Base-by-base conservation (phyloP, 2,329 filamentous ascomycete genomes). In the Exophiala phaeomuriformis region DNA sequence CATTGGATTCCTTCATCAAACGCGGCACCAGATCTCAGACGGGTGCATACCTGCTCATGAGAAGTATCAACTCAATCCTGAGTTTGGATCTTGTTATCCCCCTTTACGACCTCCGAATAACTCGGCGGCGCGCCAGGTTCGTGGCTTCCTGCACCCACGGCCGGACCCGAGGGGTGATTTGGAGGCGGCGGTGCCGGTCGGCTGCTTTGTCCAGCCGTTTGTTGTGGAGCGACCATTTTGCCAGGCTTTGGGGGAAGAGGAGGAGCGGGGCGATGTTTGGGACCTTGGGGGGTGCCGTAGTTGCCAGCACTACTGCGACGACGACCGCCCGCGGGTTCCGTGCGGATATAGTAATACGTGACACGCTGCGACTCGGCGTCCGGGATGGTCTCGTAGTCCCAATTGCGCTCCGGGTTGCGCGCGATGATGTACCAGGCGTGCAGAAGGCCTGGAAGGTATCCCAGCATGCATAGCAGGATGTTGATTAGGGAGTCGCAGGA, bases 361-460 rank as follows among this genome's bases (percentile, higher is more conserved):
- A 91, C 82, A 56, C 77, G 78, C 67, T 70, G 57, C 9, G 71
- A 71, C 49, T 83, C 80, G 36, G 79, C 72, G 39, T 86, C 69
- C 47, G 76, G 72, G 62, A 88, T 81, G 71, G 93, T 90, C 52
- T 76, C 70, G 50, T 74, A 68, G 59, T 85, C 81, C 69, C 79
- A 80, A 54, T 84, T 77, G 63, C 74, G 71, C 57, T 96, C 91
- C 54, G 93, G 93, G 69, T 85, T 88, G 67, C 88, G 86, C 65
- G 88, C 81, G 72, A 98, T 96, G 71, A 97, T 95, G 78, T 97
- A 98, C 91, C 93, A 97, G 59, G 90, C 82, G 75, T 98, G 93
- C 2, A 98, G 75, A 47, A 97, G 85, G 57, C 91, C 91, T 19
- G 91, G 91, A 56, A 97, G 71, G 67, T 78, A 89, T 64, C 85